phyloP scores from a whole-genome alignment of 345 rosid species.

The Viola odorata region DNA sequence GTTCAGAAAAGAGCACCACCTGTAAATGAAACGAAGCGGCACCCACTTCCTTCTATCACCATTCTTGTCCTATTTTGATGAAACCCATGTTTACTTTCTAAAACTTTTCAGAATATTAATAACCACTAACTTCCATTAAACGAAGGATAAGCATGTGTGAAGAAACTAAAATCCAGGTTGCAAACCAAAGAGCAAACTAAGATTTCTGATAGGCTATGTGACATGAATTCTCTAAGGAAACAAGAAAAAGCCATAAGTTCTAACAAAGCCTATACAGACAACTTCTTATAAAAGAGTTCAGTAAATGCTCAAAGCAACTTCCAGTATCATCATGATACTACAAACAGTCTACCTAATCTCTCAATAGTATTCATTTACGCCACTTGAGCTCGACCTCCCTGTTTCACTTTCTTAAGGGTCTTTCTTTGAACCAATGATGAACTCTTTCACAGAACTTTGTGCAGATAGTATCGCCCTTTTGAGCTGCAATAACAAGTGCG shows the following conservation, averaged over 20 bases:
- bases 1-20: no score
- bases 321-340: not conserved
- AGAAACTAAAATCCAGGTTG: no score
- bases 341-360: not conserved
- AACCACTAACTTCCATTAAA: no score
- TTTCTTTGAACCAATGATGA: conserved; percentile 47
- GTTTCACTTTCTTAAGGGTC: conserved; percentile 22
- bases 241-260: not conserved
- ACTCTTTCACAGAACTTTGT: conserved; percentile 50
- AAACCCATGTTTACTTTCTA: no score
- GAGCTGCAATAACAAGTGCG: conserved; percentile 41
- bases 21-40: no score
- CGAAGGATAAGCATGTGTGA: no score
- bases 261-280: not conserved
- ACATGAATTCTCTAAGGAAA: not conserved
- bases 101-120: no score
- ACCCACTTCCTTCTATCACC: no score
- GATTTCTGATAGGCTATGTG: no score
- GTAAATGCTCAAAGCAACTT: not conserved
- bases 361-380: conserved; percentile 12
- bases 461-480: conserved; percentile 54
- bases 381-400: conserved; percentile 18
- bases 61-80: no score
- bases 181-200: no score
- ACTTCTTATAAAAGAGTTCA: not conserved